phyloP scores from a whole-genome alignment of 148 eudicot species.

The Chenopodium album region DNA sequence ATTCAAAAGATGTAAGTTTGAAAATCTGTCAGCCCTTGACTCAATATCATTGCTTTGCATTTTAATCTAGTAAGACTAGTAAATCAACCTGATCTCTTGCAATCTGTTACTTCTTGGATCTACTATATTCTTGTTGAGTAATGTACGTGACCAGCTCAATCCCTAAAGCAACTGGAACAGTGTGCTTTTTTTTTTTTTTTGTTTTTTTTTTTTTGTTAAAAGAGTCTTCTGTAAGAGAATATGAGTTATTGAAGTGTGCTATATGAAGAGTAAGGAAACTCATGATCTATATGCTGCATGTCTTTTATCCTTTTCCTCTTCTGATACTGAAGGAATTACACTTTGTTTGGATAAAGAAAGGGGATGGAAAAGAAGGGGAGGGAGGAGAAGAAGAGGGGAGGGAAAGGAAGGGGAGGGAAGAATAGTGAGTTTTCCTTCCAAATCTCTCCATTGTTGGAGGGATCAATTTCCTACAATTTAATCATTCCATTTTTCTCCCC shows the following conservation, averaged over 20 bases:
- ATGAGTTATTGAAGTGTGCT: too few relatives aligned
- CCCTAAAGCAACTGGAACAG: neutral
- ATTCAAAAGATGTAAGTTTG: conserved; percentile 71
- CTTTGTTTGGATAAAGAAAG: too few relatives aligned
- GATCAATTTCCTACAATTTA: too few relatives aligned
- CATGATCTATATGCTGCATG: neutral
- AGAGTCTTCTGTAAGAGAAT: neutral
- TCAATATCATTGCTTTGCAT: neutral
- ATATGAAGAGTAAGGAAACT: neutral
- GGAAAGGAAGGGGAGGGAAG: too few relatives aligned
- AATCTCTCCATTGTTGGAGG: too few relatives aligned
- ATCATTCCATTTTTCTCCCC: too few relatives aligned
- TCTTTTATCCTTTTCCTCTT: neutral
- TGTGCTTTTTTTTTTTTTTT: too few relatives aligned
- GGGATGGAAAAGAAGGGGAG: too few relatives aligned
- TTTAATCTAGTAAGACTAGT: neutral
- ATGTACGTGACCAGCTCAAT: neutral
- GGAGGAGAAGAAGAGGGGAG: too few relatives aligned
- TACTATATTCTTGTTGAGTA: neutral
- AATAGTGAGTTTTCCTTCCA: too few relatives aligned
- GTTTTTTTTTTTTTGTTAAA: neutral
- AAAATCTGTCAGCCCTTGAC: neutral
- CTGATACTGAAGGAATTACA: neutral
- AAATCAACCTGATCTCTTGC: neutral
- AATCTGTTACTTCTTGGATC: neutral